Evolutionary conservation across 768 basidiomycete species (phyloP), one percentile per base, ranked within the genome.

Genomic region (Russula lepida): DNA sequence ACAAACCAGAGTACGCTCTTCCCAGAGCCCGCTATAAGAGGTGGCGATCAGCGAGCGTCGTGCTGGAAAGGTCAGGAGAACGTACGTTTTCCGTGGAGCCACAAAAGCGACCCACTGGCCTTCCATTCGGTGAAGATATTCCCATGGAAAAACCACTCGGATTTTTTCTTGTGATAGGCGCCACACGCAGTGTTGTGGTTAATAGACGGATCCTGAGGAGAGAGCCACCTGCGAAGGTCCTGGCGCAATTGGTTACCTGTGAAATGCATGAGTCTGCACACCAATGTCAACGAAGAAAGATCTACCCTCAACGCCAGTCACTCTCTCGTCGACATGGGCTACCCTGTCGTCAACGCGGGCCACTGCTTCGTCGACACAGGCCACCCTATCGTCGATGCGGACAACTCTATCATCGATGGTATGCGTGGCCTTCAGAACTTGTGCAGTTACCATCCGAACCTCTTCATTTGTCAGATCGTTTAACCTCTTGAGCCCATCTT

Each of bases 1-100:
- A 47, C 58, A 6, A 37, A 59, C 58, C 58, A 53, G 15, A 59
- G 50, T 17, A 44, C 12, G 23, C 27, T 59, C 49, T 59, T 59
- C 7, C 58, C 58, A 8, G 58, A 53, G 4, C 58, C 58, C 6
- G 49, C 58, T 56, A n/a, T n/a, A 32, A n/a, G 21, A 9, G 4
- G 21, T 17, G 2, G n/a, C 15, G 2, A 8, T 15, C 32, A 50
- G n/a, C 19, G 4, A n/a, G n/a, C 5, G 28, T 33, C 21, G 17
- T 12, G 12, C 21, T 1, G 4, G 9, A 43, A 30, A 19, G 37
- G 19, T 27, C 19, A 28, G 28, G 43, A 3, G 11, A 12, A 28
- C 58, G 2, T 17, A 59, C 58, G 37, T 25, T 53, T 53, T 35
- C 58, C 58, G 12, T 52, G 50, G 15, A 59, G 27, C 50, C 50